Evolutionary conservation across 352 stramenopile genomes (phyloP), one percentile per base, ranked within the genome.

Genomic region (Phytopythium cucurbitacearum): DNA sequence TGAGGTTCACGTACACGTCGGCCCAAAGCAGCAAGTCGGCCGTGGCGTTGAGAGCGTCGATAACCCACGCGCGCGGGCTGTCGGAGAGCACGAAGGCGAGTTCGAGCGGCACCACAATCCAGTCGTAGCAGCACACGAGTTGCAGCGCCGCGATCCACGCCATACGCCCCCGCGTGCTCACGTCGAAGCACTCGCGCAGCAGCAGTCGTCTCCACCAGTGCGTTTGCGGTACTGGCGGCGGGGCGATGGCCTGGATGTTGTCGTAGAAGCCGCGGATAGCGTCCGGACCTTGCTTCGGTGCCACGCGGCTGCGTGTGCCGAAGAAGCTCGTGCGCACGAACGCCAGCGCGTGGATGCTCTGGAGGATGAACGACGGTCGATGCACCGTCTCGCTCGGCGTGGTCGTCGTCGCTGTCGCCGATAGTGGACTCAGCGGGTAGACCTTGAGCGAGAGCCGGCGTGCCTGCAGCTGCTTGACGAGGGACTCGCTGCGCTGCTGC

Each of bases 241-340:
- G 50, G 3, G 59, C 53, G 5, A 69, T 57, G 33, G 65, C 69
- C 6, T 70, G 46, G 10, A 81, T 65, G 32, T 75, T 65, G 10
- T 87, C 65, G 16, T 85, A 85, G 33, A 80, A 87, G 2, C 76
- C 71, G 15, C 76, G 69, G 34, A 87, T 85, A 13, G 59, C 69
- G 40, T 85, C 76, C 1, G 50, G 62, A 9, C 33, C 52, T 56
- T 16, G 63, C 64, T 0, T 59, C 46, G 10, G 67, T 46, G 11
- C 62, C 4, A 53, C 48, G 11, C 48, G 34, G 4, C 28, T 63
- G 2, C 69, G 59, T n/a, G 45, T 57, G 41, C 62, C 68, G 13
- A 75, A 76, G 40, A 81, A 68, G 10, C 63, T 79, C 2, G 54
- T 52, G 11, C 69, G 71, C 28, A 79, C 47, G 15, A 53, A 41